A percentile compares a stretch with the other conserved stretches of the same genome.
phyloP scores from a whole-genome alignment of 805 yeast species.

The Teunomyces cretensis region DNA sequence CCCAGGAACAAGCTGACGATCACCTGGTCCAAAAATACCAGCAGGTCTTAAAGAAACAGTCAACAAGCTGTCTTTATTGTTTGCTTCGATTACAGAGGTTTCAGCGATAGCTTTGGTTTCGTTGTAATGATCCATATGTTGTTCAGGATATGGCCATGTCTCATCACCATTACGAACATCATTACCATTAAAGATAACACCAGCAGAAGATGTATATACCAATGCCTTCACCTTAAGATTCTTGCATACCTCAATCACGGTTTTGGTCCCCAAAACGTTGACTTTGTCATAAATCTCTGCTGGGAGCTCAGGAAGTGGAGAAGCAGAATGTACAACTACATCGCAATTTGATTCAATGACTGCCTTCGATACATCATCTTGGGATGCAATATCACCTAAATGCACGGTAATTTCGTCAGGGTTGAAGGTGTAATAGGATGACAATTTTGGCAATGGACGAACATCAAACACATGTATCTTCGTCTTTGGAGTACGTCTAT shows the following conservation, averaged over 20 bases:
- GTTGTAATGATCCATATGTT: slow-evolving; percentile 95
- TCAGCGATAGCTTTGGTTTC: slow-evolving; percentile 94
- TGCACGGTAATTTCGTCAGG: slow-evolving; percentile 56
- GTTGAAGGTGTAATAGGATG: slow-evolving; percentile 75
- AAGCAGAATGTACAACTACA: slow-evolving; percentile 91
- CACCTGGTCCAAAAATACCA: slow-evolving; percentile 98
- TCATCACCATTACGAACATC: slow-evolving; percentile 92
- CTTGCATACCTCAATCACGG: slow-evolving; percentile 64
- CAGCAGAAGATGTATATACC: slow-evolving; percentile 95
- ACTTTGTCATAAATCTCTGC: slow-evolving; percentile 84
- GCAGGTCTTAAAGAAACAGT: slow-evolving; percentile 95
- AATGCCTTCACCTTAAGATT: slow-evolving; percentile 57
- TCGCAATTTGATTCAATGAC: slow-evolving; percentile 58
- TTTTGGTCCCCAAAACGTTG: slow-evolving; percentile 85
- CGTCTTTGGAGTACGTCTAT: slow-evolving; percentile 62
- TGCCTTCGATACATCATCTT: slow-evolving; percentile 64
- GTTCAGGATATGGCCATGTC: slow-evolving; percentile 85
- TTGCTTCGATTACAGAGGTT: slow-evolving; percentile 71
- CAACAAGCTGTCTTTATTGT: slow-evolving; percentile 53
- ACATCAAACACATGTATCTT: slow-evolving; percentile 85
- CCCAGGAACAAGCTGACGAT: slow-evolving; percentile 94
- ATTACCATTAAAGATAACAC: slow-evolving; percentile 95
- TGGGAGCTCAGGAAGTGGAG: slow-evolving; percentile 85
- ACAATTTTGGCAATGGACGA: slow-evolving; percentile 78
- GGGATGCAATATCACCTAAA: slow-evolving; percentile 82